Evolutionary conservation across 148 eudicot genomes (phyloP).

Genomic region (Fagopyrum tataricum): DNA sequence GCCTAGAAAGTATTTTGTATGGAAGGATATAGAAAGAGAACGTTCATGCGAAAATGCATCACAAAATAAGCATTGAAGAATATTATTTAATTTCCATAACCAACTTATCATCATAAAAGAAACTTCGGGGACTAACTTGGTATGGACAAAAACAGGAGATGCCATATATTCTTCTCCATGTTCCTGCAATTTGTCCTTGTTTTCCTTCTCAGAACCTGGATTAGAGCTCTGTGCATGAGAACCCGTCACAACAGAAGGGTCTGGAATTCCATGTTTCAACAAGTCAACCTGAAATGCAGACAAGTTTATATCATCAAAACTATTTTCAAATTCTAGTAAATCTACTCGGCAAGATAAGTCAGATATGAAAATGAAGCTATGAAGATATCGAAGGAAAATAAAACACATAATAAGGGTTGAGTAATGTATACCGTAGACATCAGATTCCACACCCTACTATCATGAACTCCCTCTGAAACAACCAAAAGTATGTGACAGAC

Average conservation of each 20-base stretch:
- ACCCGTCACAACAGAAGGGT: slow-evolving; percentile 60
- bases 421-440: slow-evolving; percentile 66
- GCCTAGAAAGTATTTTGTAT: neutral
- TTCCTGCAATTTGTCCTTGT: slow-evolving; percentile 54
- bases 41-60: neutral
- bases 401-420: neutral
- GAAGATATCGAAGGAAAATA: neutral
- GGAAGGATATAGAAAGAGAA: neutral
- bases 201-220: slow-evolving; percentile 58
- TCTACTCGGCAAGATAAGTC: neutral
- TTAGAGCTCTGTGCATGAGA: slow-evolving; percentile 55
- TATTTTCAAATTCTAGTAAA: neutral
- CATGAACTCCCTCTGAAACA: slow-evolving; percentile 83
- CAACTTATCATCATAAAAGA: neutral
- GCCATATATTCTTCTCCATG: slow-evolving; percentile 69
- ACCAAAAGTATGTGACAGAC: slow-evolving; percentile 80
- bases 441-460: slow-evolving; percentile 69
- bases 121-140: slow-evolving; percentile 43
- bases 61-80: slow-evolving; percentile 4
- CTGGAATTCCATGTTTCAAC: slow-evolving; percentile 84
- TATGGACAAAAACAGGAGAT: slow-evolving; percentile 75
- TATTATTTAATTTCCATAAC: neutral
- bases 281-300: slow-evolving; percentile 66
- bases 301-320: neutral
- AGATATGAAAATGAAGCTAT: neutral